Conservation (phyloP, 306 rosid genomes). For the Mimosa pudica region DNA sequence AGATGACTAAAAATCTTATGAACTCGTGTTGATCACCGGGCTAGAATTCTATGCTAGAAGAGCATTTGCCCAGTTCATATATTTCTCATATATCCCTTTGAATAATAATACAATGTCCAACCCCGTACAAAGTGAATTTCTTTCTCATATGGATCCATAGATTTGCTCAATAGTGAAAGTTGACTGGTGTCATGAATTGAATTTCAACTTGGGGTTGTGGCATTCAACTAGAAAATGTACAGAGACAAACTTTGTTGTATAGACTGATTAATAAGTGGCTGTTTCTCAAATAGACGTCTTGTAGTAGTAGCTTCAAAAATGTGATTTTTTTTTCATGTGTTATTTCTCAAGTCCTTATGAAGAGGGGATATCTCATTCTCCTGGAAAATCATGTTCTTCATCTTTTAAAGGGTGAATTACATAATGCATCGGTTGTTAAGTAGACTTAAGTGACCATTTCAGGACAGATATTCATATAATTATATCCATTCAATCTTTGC, state of each 20-base stretch:
- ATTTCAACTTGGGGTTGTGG: slow-evolving; percentile 3
- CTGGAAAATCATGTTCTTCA: neutral
- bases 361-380: neutral
- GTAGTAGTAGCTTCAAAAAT: neutral
- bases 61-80: neutral
- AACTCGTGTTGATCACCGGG: neutral
- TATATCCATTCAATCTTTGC: neutral
- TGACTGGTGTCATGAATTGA: slow-evolving; percentile 7
- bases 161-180: slow-evolving; percentile 16
- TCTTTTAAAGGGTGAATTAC: neutral
- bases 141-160: slow-evolving; percentile 1
- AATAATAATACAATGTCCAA: slow-evolving; percentile 33
- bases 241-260: neutral
- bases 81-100: neutral
- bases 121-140: slow-evolving; percentile 13
- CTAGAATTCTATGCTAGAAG: slow-evolving; percentile 2
- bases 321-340: neutral
- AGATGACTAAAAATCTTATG: slow-evolving; percentile 22
- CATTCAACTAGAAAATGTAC: neutral
- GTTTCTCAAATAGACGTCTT: neutral
- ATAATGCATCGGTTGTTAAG: neutral
- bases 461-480: neutral
- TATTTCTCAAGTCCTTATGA: neutral
- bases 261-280: slow-evolving; percentile 5
- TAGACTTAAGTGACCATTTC: neutral